Evolutionary conservation across 2,329 filamentous ascomycete species (phyloP), one percentile per base, ranked within the genome.

Genomic region (Colletotrichum orbiculare): DNA sequence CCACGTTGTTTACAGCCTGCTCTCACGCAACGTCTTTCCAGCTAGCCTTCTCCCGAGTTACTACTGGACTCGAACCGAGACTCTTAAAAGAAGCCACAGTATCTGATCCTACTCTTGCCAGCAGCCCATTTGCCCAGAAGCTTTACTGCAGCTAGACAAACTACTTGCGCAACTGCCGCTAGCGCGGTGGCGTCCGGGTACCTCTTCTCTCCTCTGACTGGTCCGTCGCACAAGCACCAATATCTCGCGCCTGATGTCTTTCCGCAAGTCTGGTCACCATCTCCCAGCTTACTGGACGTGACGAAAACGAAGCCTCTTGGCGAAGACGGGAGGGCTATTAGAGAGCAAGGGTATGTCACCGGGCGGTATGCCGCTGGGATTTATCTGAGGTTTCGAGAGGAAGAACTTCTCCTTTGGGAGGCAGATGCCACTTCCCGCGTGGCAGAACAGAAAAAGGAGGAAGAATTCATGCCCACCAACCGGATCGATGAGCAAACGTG

Each of bases 121-220:
- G 15, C 43, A 9, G n/a, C 13, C 4, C 34, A n/a, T 13, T n/a
- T 56, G 62, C 52, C 47, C 56, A 48, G 50, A 56, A 4, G 25
- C 56, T 41, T 17, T 37, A 37, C 52, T 56, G 47, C 41, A 45
- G 8, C 35, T 17, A 10, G 35, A 10, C 43, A 17, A 15, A 17
- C 39, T 55, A 17, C 41, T 52, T 43, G 33, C 62, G 48, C 52
- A 65, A 62, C 62, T 62, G 47, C 58, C 58, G 62, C 46, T 62
- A 62, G 62, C 62, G 46, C 25, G 35, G 62, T 65, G 58, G 58
- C 62, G 62, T 37, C 48, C 62, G 56, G 62, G 52, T 48, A 57
- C 62, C 47, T 5, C 12, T 37, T 13, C 37, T 56, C 12, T 41
- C 15, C 8, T 52, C 13, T 42, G 13, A 45, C 41, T 47, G 52